Evolutionary conservation across 495 filamentous ascomycete species (phyloP).

Genomic region (Aspergillus nidulans): DNA sequence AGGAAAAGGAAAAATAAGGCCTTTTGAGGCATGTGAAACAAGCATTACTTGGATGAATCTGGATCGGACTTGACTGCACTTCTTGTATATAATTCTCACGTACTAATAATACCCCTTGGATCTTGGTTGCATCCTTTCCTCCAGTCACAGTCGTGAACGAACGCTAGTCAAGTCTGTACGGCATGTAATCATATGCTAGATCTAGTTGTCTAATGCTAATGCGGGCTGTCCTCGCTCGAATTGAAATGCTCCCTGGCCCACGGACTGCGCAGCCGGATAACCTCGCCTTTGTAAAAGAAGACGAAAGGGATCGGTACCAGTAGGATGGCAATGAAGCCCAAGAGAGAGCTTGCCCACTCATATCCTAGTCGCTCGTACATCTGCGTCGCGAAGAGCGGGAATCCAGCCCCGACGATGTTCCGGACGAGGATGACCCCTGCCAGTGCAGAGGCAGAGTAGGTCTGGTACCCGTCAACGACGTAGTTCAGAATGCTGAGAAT

Average conservation of each 20-base stretch:
- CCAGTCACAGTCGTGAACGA: too few species aligned
- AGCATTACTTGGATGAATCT: not conserved
- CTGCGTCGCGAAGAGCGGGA: conserved; percentile 43
- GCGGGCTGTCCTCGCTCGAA: conserved; percentile 28
- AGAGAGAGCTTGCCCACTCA: conserved; percentile 55
- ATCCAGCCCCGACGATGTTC: conserved; percentile 41
- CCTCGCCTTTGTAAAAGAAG: conserved; percentile 32
- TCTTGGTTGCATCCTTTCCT: not conserved
- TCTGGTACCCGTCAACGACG: conserved; percentile 62
- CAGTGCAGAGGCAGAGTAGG: conserved; percentile 62
- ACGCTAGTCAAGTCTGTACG: too few species aligned
- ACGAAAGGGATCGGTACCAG: conserved; percentile 56
- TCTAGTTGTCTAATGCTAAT: conserved; percentile 11
- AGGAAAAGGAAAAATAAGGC: too few species aligned
- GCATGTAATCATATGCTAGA: not conserved
- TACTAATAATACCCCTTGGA: not conserved
- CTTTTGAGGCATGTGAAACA: not conserved
- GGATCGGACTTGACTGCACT: not conserved
- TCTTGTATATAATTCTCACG: not conserved
- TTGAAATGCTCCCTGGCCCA: conserved; percentile 44
- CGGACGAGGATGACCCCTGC: conserved; percentile 40
- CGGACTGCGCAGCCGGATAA: conserved; percentile 35
- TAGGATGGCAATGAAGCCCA: conserved; percentile 55
- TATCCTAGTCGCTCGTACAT: conserved; percentile 60
- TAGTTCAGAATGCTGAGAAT: conserved; percentile 64